Percentiles rank a stretch among this genome's conserved stretches.
phyloP scores from a whole-genome alignment of 2,329 filamentous ascomycete species.

The Cercospora brassicicola region DNA sequence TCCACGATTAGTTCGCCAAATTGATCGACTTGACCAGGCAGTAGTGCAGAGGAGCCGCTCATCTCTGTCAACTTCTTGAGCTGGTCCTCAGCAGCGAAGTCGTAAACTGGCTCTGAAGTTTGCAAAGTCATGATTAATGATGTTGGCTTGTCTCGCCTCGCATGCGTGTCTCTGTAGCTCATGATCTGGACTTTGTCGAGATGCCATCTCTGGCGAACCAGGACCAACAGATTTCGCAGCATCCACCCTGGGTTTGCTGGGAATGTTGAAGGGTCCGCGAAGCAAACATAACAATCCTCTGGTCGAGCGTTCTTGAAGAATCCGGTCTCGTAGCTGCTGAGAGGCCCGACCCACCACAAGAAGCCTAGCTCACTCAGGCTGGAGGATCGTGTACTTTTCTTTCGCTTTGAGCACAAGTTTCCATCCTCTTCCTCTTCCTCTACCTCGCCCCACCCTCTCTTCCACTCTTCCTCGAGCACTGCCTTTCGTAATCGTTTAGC shows the following conservation, averaged over 20 bases:
- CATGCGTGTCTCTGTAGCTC: slow-evolving; percentile 83
- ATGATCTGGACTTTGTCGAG: slow-evolving; percentile 77
- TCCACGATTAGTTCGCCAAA: slow-evolving; percentile 36
- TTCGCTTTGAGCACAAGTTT: slow-evolving; percentile 40
- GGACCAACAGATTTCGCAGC: slow-evolving; percentile 80
- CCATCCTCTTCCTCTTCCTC: slow-evolving; percentile 38
- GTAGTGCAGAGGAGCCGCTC: slow-evolving; percentile 32
- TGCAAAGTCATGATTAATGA: slow-evolving; percentile 74
- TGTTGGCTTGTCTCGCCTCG: slow-evolving; percentile 73
- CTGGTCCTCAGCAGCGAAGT: slow-evolving; percentile 27
- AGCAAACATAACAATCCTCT: slow-evolving; percentile 80
- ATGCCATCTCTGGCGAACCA: slow-evolving; percentile 79
- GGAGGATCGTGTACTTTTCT: slow-evolving; percentile 53
- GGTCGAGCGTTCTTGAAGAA: slow-evolving; percentile 75
- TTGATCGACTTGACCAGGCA: slow-evolving; percentile 35
- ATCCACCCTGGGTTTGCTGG: slow-evolving; percentile 87
- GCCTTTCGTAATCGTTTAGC: slow-evolving; percentile 67
- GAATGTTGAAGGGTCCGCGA: slow-evolving; percentile 92
- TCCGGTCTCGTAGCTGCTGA: slow-evolving; percentile 77
- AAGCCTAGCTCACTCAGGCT: slow-evolving; percentile 60
- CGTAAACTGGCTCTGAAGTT: slow-evolving; percentile 50
- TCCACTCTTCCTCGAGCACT: slow-evolving; percentile 38
- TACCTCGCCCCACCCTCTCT: slow-evolving; percentile 32
- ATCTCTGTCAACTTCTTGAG: slow-evolving; percentile 30
- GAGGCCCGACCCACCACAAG: slow-evolving; percentile 72